Evolutionary conservation across 164 flowering plant genomes (phyloP).

Genomic region (Piper betle): DNA sequence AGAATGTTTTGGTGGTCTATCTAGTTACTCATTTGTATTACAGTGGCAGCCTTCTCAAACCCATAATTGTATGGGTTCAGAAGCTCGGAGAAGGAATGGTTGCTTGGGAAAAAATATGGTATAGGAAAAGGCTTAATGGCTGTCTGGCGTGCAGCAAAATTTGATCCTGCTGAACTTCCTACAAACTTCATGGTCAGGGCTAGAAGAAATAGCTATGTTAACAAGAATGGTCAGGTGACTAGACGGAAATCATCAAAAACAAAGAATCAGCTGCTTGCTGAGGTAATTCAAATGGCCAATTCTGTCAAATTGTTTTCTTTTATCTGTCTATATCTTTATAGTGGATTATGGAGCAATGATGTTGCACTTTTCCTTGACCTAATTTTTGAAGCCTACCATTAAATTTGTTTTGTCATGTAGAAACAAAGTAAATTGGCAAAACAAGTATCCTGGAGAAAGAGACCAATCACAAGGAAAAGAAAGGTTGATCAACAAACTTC

Average conservation of each 20-base stretch:
- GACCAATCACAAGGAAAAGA: constrained; percentile 26
- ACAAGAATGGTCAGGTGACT: constrained; percentile 10
- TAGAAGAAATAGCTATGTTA: constrained; percentile 1
- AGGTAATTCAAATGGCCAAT: constrained; percentile 18
- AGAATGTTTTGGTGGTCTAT: neutral
- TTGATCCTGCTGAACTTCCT: constrained; percentile 29
- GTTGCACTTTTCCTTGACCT: neutral
- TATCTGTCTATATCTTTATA: neutral
- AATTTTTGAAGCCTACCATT: neutral
- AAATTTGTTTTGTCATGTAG: constrained; percentile 5
- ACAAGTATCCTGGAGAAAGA: constrained; percentile 37
- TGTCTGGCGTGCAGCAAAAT: constrained; percentile 45
- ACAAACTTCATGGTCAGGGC: constrained; percentile 18
- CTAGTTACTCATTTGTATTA: neutral
- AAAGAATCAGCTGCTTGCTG: constrained; percentile 13
- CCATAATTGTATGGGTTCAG: constrained; percentile 4
- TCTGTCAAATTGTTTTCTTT: neutral
- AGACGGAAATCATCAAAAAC: constrained; percentile 13
- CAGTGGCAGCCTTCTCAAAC: constrained; percentile 21
- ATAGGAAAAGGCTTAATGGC: constrained; percentile 84
- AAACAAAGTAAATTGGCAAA: constrained; percentile 30
- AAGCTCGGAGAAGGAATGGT: constrained; percentile 11
- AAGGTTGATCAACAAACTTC: constrained; percentile 27
- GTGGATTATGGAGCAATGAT: neutral
- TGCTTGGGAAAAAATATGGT: constrained; percentile 42